Percentiles rank a stretch among this genome's conserved stretches.
These are phyloP conservation scores for Glomus cerebriforme DNA, from an alignment of 192 early-diverging fungal species.

Conservation along the genomic window DNA sequence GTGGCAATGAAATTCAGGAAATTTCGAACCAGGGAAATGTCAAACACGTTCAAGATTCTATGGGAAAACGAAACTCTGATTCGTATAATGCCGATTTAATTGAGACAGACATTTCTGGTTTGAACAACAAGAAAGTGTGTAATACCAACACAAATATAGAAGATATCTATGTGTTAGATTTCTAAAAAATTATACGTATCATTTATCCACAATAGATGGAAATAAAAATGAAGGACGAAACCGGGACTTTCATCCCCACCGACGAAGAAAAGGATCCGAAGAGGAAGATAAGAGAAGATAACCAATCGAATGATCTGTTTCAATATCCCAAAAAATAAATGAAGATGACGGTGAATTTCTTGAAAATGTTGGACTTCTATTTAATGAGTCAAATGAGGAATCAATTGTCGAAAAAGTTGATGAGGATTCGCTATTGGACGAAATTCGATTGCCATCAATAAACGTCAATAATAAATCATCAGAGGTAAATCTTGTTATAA, in stretches of 20 bases:
- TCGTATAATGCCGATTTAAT: slow-evolving; percentile 11
- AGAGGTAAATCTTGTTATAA: slow-evolving; percentile 6
- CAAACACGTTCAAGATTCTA: slow-evolving; percentile 18
- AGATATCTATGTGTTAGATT: no score
- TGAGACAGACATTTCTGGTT: no score
- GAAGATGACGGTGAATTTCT: slow-evolving; percentile 9
- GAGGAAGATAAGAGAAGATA: neutral
- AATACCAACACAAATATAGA: no score
- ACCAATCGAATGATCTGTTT: neutral
- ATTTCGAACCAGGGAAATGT: slow-evolving; percentile 2
- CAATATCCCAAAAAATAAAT: slow-evolving; percentile 1
- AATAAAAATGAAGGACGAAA: no score
- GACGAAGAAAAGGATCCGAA: no score
- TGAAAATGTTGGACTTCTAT: slow-evolving; percentile 13
- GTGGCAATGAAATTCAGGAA: slow-evolving; percentile 9
- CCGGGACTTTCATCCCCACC: no score
- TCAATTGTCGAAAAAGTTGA: slow-evolving; percentile 3
- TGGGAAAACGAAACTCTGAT: slow-evolving; percentile 12
- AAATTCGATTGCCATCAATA: neutral
- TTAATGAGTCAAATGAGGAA: slow-evolving; percentile 3
- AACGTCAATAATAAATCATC: neutral
- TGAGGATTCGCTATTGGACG: slow-evolving; percentile 16
- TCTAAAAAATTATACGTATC: no score
- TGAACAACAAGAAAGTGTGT: no score
- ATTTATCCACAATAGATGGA: no score